Evolutionary conservation across 495 filamentous ascomycete genomes (phyloP).

Genomic region (Margaritispora aquatica): DNA sequence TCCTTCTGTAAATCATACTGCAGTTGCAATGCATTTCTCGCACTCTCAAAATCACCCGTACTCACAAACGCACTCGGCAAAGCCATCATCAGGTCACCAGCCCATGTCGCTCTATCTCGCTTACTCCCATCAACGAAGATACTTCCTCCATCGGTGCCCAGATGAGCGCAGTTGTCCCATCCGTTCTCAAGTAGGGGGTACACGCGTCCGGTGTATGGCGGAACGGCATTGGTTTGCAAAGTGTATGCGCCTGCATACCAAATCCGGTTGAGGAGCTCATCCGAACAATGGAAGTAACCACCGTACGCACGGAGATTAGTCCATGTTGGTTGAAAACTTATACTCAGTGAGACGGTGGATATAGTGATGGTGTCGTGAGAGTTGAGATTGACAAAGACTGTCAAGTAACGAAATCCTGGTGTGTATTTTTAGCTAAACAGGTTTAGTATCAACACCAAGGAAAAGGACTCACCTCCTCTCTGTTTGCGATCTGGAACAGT

Average conservation of each 20-base stretch:
- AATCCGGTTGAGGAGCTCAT: slow-evolving; percentile 51
- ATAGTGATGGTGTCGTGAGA: slow-evolving; percentile 25
- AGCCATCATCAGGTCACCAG: slow-evolving; percentile 53
- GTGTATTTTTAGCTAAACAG: neutral
- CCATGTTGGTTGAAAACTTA: slow-evolving; percentile 52
- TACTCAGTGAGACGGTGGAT: slow-evolving; percentile 36
- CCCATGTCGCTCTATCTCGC: slow-evolving; percentile 50
- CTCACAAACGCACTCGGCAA: slow-evolving; percentile 48
- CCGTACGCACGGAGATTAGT: slow-evolving; percentile 34
- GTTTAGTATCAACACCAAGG: neutral
- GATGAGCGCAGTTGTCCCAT: slow-evolving; percentile 29
- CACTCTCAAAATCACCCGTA: slow-evolving; percentile 51
- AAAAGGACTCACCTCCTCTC: neutral
- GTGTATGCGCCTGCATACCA: slow-evolving; percentile 62
- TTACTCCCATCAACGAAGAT: slow-evolving; percentile 47
- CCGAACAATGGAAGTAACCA: slow-evolving; percentile 54
- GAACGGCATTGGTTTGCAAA: slow-evolving; percentile 48
- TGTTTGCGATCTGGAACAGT: neutral
- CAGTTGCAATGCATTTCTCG: slow-evolving; percentile 51
- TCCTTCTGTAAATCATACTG: slow-evolving; percentile 41
- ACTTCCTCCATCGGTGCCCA: slow-evolving; percentile 33
- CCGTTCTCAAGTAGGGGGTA: slow-evolving; percentile 39
- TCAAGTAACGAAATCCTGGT: neutral
- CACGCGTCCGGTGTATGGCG: slow-evolving; percentile 43
- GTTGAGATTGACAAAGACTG: neutral